Percentiles rank a stretch among this genome's conserved stretches.
These are phyloP conservation scores for Bryopsis sp. DNA, from an alignment of 139 green algal genomes.

Conservation along the genomic window DNA sequence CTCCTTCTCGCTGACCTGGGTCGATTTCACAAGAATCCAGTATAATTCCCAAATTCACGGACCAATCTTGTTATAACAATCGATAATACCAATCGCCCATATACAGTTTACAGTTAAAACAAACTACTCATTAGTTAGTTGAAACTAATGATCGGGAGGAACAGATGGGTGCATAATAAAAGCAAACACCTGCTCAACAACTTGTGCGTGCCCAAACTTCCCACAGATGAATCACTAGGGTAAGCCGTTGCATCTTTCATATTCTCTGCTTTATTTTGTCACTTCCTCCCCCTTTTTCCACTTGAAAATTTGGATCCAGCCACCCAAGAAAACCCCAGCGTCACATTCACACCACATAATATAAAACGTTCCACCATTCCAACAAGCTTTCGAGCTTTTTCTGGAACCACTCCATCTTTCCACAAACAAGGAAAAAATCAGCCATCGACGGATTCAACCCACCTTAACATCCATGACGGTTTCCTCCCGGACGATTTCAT, in stretches of 20 bases:
- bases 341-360: not conserved
- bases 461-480: conserved; percentile 35
- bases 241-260: too few relatives aligned
- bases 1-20: conserved; percentile 46
- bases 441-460: conserved; percentile 29
- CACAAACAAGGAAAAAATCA: conserved; percentile 28
- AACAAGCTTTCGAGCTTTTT: too few relatives aligned
- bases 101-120: conserved; percentile 14
- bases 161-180: not conserved
- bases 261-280: too few relatives aligned
- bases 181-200: not conserved
- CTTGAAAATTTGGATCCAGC: too few relatives aligned
- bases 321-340: too few relatives aligned
- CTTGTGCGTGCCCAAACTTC: too few relatives aligned
- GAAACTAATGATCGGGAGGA: not conserved
- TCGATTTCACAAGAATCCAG: not conserved
- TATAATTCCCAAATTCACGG: not conserved
- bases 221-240: too few relatives aligned
- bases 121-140: not conserved
- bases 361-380: not conserved
- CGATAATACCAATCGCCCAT: conserved; percentile 18
- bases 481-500: conserved; percentile 36
- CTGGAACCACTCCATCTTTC: not conserved
- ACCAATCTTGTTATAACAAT: too few relatives aligned
- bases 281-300: too few relatives aligned